These are phyloP conservation scores for Colletotrichum chlorophyti DNA, from an alignment of 2,329 filamentous ascomycete species.

Conservation along the genomic window DNA sequence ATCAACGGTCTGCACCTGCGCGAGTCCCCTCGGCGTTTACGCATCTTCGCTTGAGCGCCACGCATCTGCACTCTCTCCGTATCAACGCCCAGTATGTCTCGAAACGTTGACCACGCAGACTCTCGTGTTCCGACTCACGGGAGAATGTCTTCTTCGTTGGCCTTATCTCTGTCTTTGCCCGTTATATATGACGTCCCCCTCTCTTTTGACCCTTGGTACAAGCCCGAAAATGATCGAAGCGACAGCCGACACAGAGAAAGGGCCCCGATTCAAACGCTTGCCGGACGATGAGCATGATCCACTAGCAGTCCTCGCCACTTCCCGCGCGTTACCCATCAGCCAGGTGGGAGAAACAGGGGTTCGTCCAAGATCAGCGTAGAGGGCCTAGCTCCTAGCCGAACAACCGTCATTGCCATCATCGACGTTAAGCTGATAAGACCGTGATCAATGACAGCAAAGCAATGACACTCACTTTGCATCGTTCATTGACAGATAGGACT, in stretches of 20 bases:
- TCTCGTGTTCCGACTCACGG: background rate
- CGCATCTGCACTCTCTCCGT: background rate
- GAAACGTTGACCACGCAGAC: background rate
- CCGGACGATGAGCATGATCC: slow-evolving; percentile 1
- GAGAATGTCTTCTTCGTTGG: background rate
- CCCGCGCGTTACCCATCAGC: background rate
- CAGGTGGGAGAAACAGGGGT: slow-evolving; percentile 1
- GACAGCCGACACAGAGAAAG: background rate
- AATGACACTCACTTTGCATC: background rate
- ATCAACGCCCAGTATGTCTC: background rate
- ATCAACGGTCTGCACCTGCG: slow-evolving; percentile 4
- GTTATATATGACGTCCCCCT: too few species aligned
- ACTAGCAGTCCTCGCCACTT: slow-evolving; percentile 7
- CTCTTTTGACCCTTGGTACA: background rate
- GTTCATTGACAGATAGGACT: background rate
- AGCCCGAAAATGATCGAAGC: background rate
- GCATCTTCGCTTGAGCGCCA: background rate
- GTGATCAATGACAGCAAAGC: background rate
- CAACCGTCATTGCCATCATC: background rate
- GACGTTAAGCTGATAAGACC: background rate
- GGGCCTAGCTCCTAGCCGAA: background rate
- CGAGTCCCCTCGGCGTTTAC: background rate
- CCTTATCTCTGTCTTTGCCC: background rate
- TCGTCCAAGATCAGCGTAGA: slow-evolving; percentile 11
- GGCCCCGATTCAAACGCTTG: background rate